Evolutionary conservation across 768 basidiomycete genomes (phyloP).

Genomic region (Grammothele lineata): DNA sequence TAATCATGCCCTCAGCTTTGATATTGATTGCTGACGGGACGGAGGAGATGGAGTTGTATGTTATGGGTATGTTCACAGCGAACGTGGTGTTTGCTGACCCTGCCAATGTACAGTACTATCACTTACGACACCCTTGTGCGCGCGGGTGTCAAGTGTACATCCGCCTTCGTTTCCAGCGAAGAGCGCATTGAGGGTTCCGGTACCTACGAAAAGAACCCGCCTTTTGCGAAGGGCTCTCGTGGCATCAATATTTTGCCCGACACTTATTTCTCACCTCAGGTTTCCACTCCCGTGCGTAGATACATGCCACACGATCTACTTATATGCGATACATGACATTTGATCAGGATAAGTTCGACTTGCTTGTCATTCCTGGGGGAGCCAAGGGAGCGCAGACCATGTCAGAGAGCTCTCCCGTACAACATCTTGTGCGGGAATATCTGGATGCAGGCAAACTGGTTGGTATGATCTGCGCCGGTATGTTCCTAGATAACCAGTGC

Average conservation of each 20-base stretch:
- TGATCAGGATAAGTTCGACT: constrained; percentile 70
- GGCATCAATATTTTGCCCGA: constrained; percentile 74
- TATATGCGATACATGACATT: constrained; percentile 5
- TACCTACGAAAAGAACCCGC: constrained; percentile 30
- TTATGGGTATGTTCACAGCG: no score
- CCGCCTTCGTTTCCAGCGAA: constrained; percentile 49
- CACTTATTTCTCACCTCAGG: constrained; percentile 30
- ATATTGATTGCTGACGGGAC: constrained; percentile 79
- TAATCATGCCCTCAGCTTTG: constrained; percentile 48
- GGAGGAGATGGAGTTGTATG: constrained; percentile 88
- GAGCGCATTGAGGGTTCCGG: constrained; percentile 17
- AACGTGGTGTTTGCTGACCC: no score
- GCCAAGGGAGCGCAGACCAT: constrained; percentile 75
- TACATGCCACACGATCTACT: no score
- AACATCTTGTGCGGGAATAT: constrained; percentile 57
- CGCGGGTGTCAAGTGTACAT: constrained; percentile 61
- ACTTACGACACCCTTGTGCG: constrained; percentile 80
- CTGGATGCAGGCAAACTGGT: constrained; percentile 53
- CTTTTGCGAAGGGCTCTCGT: constrained; percentile 60
- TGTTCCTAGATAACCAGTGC: constrained; percentile 10
- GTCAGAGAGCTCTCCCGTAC: constrained; percentile 52
- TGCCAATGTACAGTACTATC: constrained; percentile 51
- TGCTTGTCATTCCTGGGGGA: constrained; percentile 73
- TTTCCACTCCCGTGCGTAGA: constrained; percentile 17
- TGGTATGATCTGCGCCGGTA: constrained; percentile 86